phyloP scores from a whole-genome alignment of 352 stramenopile species.

The Pythium phragmiticola region DNA sequence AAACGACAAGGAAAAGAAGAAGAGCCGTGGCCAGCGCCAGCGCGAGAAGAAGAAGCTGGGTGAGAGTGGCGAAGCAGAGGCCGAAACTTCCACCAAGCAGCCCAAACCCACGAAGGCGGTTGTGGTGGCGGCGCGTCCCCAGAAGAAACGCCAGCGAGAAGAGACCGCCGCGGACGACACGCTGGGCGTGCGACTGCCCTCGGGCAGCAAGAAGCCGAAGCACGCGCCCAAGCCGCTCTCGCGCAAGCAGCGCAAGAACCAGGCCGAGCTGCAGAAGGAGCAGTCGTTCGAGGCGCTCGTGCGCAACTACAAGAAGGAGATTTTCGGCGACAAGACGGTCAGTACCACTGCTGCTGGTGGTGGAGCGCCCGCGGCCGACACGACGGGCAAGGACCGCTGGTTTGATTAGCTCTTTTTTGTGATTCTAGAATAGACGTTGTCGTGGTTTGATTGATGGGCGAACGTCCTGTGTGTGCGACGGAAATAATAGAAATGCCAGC shows the following conservation, averaged over 20 bases:
- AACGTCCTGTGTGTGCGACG: background rate
- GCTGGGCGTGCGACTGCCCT: constrained; percentile 13
- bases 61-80: constrained; percentile 18
- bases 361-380: background rate
- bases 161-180: constrained; percentile 1
- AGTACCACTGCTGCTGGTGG: background rate
- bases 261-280: constrained; percentile 50
- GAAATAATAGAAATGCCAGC: too few species aligned
- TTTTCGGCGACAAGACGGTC: constrained; percentile 57
- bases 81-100: constrained; percentile 29
- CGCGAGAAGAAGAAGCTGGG: constrained; percentile 67
- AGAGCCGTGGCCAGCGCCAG: constrained; percentile 74
- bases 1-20: constrained; percentile 33
- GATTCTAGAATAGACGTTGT: background rate
- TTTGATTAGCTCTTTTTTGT: constrained; percentile 46
- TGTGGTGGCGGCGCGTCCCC: constrained; percentile 25
- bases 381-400: constrained; percentile 51
- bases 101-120: constrained; percentile 21
- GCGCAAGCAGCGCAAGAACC: constrained; percentile 71
- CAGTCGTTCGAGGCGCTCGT: constrained; percentile 79
- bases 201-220: constrained; percentile 7
- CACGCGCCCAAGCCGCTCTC: constrained; percentile 32
- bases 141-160: constrained; percentile 30
- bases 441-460: too few species aligned
- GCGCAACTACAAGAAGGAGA: constrained; percentile 81